phyloP scores from a whole-genome alignment of 2,329 filamentous ascomycete species.

The Tolypocladium ovalisporum region DNA sequence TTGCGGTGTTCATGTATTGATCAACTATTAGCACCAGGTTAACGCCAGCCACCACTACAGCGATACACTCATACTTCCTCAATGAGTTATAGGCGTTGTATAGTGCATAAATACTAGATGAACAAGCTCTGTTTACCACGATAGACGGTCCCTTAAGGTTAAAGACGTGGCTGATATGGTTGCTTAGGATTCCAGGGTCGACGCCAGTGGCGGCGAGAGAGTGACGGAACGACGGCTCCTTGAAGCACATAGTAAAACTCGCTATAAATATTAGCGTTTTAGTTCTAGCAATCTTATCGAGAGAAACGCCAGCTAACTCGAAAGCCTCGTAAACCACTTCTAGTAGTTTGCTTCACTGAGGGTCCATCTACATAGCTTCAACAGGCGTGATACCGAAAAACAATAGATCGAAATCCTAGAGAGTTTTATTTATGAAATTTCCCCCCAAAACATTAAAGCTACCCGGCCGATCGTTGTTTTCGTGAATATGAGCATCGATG shows the following conservation, averaged over 20 bases:
- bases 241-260: neutral
- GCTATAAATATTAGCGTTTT: too few relatives aligned
- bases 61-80: slow-evolving; percentile 17
- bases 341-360: slow-evolving; percentile 28
- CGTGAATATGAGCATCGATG: slow-evolving; percentile 17
- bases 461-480: slow-evolving; percentile 18
- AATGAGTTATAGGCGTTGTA: slow-evolving; percentile 14
- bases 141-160: slow-evolving; percentile 23
- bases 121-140: slow-evolving; percentile 24
- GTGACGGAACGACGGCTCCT: slow-evolving; percentile 7
- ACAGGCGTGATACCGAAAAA: slow-evolving; percentile 27
- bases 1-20: slow-evolving; percentile 8
- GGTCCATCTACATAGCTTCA: slow-evolving; percentile 28
- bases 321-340: slow-evolving; percentile 32
- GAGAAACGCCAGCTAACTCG: slow-evolving; percentile 22
- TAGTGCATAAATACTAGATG: slow-evolving; percentile 18
- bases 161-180: slow-evolving; percentile 24
- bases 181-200: slow-evolving; percentile 22
- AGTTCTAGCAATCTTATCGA: neutral
- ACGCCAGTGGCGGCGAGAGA: slow-evolving; percentile 13
- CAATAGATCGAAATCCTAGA: slow-evolving; percentile 20
- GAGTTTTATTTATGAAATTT: slow-evolving; percentile 16
- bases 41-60: slow-evolving; percentile 22
- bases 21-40: slow-evolving; percentile 21
- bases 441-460: slow-evolving; percentile 8